phyloP scores from a whole-genome alignment of 192 early-diverging fungal genomes.

The Backusella morwellensis region DNA sequence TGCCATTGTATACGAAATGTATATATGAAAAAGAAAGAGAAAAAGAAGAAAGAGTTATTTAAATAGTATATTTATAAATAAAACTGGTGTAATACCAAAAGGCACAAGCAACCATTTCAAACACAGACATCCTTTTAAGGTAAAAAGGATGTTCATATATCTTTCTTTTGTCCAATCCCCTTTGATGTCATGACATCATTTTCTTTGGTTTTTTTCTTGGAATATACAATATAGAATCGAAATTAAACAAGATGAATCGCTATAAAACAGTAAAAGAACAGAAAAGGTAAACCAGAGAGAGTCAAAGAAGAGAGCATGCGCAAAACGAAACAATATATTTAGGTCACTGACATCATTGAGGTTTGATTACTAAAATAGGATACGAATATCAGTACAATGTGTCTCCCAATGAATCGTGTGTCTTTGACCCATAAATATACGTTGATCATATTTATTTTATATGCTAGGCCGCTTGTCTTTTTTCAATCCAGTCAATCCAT shows the following conservation, averaged over 20 bases:
- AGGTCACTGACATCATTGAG: not conserved
- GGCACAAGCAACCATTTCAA: not conserved
- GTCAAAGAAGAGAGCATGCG: not conserved
- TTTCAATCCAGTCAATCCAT: not conserved
- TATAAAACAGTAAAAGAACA: not conserved
- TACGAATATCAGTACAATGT: not conserved
- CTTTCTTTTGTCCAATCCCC: not conserved
- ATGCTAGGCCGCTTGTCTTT: not conserved
- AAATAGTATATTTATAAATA: not conserved
- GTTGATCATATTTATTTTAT: not conserved
- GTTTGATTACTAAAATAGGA: not conserved
- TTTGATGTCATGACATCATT: not conserved
- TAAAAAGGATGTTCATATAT: not conserved
- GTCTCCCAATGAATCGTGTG: not conserved
- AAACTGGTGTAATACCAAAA: not conserved
- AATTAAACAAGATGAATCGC: not conserved
- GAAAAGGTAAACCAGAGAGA: not conserved
- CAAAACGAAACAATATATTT: not conserved
- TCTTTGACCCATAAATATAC: not conserved
- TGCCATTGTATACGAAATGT: conserved; percentile 1
- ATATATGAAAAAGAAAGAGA: not conserved
- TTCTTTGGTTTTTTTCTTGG: not conserved
- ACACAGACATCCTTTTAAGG: not conserved
- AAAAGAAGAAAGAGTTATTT: not conserved
- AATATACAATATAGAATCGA: not conserved